These are phyloP conservation scores for Cavenderia fasciculata DNA, from an alignment of 78 protist genomes.

Conservation along the genomic window DNA sequence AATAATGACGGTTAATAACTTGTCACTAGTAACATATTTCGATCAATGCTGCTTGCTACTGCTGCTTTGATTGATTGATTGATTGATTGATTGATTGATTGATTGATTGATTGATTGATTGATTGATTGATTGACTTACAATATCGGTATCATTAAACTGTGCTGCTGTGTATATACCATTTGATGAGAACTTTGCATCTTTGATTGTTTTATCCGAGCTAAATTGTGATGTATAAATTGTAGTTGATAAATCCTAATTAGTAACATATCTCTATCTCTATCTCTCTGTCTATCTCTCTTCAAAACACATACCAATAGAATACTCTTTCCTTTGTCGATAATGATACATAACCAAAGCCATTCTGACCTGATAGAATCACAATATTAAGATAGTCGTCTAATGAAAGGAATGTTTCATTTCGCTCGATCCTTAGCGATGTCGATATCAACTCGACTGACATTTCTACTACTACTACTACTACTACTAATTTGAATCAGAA, in stretches of 20 bases:
- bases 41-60: no score
- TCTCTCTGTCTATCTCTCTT: background rate
- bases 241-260: no score
- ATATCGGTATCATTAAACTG: slow-evolving; percentile 52
- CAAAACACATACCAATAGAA: slow-evolving; percentile 17
- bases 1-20: no score
- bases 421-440: slow-evolving; percentile 20
- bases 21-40: no score
- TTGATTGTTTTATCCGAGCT: slow-evolving; percentile 57
- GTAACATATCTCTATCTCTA: no score
- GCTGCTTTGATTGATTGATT: background rate
- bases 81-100: background rate
- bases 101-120: background rate
- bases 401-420: slow-evolving; percentile 53
- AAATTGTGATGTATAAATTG: background rate
- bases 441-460: slow-evolving; percentile 57
- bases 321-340: slow-evolving; percentile 36
- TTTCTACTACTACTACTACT: no score
- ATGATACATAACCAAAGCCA: slow-evolving; percentile 46
- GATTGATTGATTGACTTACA: slow-evolving; percentile 1
- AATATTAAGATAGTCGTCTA: slow-evolving; percentile 19
- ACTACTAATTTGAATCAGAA: no score
- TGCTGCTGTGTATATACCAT: slow-evolving; percentile 40
- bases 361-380: slow-evolving; percentile 9
- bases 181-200: slow-evolving; percentile 72